Percentiles rank a stretch among this genome's conserved stretches.
Evolutionary conservation across 805 yeast genomes (phyloP).

Genomic region (Hanseniaspora valbyensis): DNA sequence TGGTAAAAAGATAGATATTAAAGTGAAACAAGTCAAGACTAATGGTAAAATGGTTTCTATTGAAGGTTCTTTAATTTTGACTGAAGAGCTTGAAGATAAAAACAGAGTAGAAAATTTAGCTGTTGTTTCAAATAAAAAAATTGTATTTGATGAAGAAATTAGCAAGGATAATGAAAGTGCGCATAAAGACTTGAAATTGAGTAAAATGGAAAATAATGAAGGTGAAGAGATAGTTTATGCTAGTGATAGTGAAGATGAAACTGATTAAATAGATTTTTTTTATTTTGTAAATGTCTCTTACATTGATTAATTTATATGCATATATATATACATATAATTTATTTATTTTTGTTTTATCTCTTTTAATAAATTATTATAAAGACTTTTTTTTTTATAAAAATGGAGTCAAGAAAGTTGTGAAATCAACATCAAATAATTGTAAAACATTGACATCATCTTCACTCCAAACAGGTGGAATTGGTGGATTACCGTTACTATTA

Average conservation of each 20-base stretch:
- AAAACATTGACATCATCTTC: conserved; percentile 12
- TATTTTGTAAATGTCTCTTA: neutral
- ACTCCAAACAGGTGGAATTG: conserved; percentile 7
- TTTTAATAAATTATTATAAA: neutral
- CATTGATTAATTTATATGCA: neutral
- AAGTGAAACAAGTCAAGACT: conserved; percentile 57
- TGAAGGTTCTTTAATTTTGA: conserved; percentile 64
- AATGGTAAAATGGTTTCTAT: conserved; percentile 75
- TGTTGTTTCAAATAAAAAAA: conserved; percentile 38
- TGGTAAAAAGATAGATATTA: conserved; percentile 63
- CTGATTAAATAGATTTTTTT: too few relatives aligned
- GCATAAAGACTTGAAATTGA: conserved; percentile 28
- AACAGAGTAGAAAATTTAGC: conserved; percentile 46
- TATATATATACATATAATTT: neutral
- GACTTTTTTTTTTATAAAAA: neutral
- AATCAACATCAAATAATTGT: conserved; percentile 14
- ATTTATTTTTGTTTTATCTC: neutral
- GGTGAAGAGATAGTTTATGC: conserved; percentile 30
- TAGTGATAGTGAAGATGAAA: conserved; percentile 18
- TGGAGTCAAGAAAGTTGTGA: conserved; percentile 14
- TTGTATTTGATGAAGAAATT: conserved; percentile 39
- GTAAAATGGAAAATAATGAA: conserved; percentile 27
- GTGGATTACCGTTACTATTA: neutral
- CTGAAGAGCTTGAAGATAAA: conserved; percentile 20
- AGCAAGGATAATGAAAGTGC: conserved; percentile 29